Percentiles rank a stretch among this genome's conserved stretches.
phyloP scores from a whole-genome alignment of 164 flowering plant species.

The Warburgia ugandensis region DNA sequence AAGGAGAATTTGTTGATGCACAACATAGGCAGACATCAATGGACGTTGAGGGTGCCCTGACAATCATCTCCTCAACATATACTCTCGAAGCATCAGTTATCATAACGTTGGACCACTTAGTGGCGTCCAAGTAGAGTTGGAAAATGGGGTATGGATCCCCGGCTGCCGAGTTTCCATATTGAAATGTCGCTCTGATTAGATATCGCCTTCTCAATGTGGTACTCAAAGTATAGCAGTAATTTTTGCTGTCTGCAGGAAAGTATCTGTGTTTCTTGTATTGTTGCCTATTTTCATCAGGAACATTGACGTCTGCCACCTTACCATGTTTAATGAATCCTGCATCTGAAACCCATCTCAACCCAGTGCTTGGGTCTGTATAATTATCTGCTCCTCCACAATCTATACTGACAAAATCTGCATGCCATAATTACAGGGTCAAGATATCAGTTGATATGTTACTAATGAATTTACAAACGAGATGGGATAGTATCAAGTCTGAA shows the following conservation, averaged over 20 bases:
- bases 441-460: no score
- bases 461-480: no score
- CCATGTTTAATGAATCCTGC: conserved; percentile 39
- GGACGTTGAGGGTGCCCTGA: conserved; percentile 63
- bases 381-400: conserved; percentile 78
- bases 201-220: conserved; percentile 67
- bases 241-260: conserved; percentile 65
- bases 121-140: conserved; percentile 72
- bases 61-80: conserved; percentile 70
- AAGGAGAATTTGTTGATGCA: conserved; percentile 84
- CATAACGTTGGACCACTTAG: conserved; percentile 70
- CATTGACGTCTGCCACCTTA: conserved; percentile 23
- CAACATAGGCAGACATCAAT: conserved; percentile 77
- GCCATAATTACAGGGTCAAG: no score
- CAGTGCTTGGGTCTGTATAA: conserved; percentile 61
- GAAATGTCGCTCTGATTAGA: conserved; percentile 76
- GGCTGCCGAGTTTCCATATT: conserved; percentile 45
- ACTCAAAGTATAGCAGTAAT: conserved; percentile 65
- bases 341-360: conserved; percentile 71
- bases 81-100: conserved; percentile 55
- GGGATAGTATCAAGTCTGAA: no score
- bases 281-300: conserved; percentile 20
- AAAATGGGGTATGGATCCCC: conserved; percentile 69
- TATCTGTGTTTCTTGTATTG: conserved; percentile 62
- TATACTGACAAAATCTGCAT: conserved; percentile 86